Evolutionary conservation across 208 protist genomes (phyloP).

Genomic region (Jaenimonas drosophilae): DNA sequence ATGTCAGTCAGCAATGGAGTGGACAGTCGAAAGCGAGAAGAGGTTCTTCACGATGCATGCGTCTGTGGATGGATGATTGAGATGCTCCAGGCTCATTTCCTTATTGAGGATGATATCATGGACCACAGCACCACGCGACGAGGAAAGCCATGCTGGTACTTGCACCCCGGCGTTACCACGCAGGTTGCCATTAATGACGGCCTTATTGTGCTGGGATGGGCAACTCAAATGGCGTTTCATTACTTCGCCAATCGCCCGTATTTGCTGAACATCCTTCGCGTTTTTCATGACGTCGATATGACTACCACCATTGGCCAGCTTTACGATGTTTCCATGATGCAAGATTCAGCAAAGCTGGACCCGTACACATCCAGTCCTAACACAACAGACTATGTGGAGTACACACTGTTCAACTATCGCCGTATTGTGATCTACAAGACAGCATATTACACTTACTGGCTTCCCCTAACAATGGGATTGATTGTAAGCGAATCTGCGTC

Average conservation of each 20-base stretch:
- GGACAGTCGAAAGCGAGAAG: constrained; percentile 17
- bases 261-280: constrained; percentile 86
- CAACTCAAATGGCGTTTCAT: constrained; percentile 88
- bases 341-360: constrained; percentile 86
- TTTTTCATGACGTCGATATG: constrained; percentile 89
- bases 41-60: constrained; percentile 74
- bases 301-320: constrained; percentile 95
- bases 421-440: constrained; percentile 97
- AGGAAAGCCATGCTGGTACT: constrained; percentile 95
- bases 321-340: constrained; percentile 90
- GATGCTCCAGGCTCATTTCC: constrained; percentile 94
- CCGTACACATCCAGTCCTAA: constrained; percentile 43
- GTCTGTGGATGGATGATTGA: constrained; percentile 93
- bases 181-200: constrained; percentile 95
- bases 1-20: constrained; percentile 8
- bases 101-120: constrained; percentile 98
- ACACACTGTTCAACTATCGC: constrained; percentile 82
- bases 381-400: constrained; percentile 79
- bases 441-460: constrained; percentile 96
- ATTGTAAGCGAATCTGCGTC: constrained; percentile 65
- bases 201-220: constrained; percentile 89
- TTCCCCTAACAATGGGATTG: constrained; percentile 93
- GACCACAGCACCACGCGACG: constrained; percentile 92
- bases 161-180: constrained; percentile 77
- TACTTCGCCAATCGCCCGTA: constrained; percentile 75